A percentile compares a stretch with the other conserved stretches of the same genome.
Conservation (phyloP, 306 rosid species). For the Vachellia pachyceras region DNA sequence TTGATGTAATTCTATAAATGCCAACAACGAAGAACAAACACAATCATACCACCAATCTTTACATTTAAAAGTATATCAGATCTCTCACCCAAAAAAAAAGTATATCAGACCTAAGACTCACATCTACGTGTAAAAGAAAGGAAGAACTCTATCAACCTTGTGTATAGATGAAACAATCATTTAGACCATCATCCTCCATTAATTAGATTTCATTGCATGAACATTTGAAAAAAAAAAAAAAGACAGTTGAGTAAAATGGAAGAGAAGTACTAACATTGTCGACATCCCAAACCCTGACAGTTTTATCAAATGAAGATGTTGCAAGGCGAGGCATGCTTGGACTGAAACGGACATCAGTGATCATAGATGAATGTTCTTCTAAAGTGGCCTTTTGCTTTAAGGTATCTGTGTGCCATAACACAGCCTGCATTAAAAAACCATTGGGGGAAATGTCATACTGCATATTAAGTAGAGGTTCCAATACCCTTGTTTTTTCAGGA, state of each 20-base stretch:
- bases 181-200: background rate
- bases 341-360: conserved; percentile 95
- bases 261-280: conserved; percentile 72
- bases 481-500: background rate
- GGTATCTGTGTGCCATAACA: conserved; percentile 81
- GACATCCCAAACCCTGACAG: conserved; percentile 97
- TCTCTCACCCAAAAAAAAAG: too few species aligned
- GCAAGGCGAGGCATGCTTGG: conserved; percentile 92
- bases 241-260: too few species aligned
- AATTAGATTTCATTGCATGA: conserved; percentile 17
- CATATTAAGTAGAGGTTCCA: conserved; percentile 6
- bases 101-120: background rate
- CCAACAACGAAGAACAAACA: background rate
- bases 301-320: conserved; percentile 93
- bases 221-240: too few species aligned
- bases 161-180: background rate
- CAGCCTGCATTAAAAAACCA: conserved; percentile 67
- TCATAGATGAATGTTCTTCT: conserved; percentile 81
- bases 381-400: conserved; percentile 70
- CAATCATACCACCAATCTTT: background rate
- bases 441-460: conserved; percentile 6
- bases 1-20: background rate
- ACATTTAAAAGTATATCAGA: background rate
- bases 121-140: background rate
- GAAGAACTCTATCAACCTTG: background rate